Evolutionary conservation across 768 basidiomycete genomes (phyloP), one percentile per base, ranked within the genome.

Genomic region (Mycena sanguinolenta): DNA sequence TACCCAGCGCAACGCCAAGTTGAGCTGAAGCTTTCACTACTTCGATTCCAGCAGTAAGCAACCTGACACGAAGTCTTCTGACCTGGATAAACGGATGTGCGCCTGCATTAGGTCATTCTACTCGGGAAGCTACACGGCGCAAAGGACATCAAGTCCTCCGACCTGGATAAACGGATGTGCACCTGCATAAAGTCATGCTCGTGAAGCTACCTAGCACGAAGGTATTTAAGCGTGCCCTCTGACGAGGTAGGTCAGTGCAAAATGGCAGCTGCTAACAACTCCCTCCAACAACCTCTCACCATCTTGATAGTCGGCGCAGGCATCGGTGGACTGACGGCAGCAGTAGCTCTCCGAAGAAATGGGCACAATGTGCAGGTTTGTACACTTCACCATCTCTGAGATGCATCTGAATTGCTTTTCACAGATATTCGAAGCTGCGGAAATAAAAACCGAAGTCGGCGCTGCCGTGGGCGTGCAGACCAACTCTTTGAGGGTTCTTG

Each of bases 341-440:
- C 44, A n/a, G n/a, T 46, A 4, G 44, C 44, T 8, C 21, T 46
- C 44, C 2, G 44, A 46, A 21, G 44, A 17, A 46, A 46, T n/a
- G 44, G 44, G 21, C 44, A 46, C 44, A 46, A 46, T 46, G 44
- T 46, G 44, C 44, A 46, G 44, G 44, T 46, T n/a, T 46, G n/a
- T n/a, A n/a, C n/a, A n/a, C n/a, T n/a, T n/a, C n/a, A n/a, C 44
- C 21, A 7, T 17, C 14, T 46, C 5, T 7, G 19, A n/a, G 44
- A 4, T n/a, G 16, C 21, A 19, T 8, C 44, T 46, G n/a, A 46
- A 19, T n/a, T 46, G 21, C 3, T 8, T 19, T 46, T 7, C 19
- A n/a, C 44, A 46, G 44, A 46, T 46, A 46, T 46, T 46, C 44
- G 44, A 46, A 46, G 44, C 44, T n/a, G 44, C 44, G 12, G 44